A percentile compares a stretch with the other conserved stretches of the same genome.
Conservation (phyloP, 2,329 filamentous ascomycete species). For the Alternaria longipes region DNA sequence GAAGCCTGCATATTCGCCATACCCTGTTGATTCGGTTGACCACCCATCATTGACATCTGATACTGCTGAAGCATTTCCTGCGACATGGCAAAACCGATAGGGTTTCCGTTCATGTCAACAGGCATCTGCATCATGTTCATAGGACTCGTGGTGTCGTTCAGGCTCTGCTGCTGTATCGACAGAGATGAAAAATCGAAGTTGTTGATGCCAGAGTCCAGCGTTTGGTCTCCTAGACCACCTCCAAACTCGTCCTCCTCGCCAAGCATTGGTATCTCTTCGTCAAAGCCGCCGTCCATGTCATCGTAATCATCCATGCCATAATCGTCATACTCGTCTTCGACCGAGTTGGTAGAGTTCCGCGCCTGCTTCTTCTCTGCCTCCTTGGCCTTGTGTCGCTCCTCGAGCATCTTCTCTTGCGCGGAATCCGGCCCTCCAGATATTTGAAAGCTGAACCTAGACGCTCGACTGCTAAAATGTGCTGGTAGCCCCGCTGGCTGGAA, state of each 20-base stretch:
- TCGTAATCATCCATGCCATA: constrained; percentile 56
- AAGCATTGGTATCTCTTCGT: constrained; percentile 72
- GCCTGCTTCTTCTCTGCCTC: constrained; percentile 65
- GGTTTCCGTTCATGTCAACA: constrained; percentile 41
- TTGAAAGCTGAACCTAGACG: constrained; percentile 83
- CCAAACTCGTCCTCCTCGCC: constrained; percentile 47
- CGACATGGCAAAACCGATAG: constrained; percentile 47
- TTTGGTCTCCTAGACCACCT: constrained; percentile 36
- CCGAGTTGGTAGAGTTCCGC: constrained; percentile 46
- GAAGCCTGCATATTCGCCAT: neutral
- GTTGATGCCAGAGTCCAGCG: constrained; percentile 40
- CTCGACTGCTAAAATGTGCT: constrained; percentile 67
- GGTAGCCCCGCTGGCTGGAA: constrained; percentile 51
- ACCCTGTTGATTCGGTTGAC: neutral
- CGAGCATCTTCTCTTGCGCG: constrained; percentile 72
- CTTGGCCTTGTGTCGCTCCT: constrained; percentile 75
- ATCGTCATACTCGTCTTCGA: constrained; percentile 52
- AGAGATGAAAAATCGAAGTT: constrained; percentile 48
- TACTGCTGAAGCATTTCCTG: constrained; percentile 35
- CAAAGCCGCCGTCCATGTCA: constrained; percentile 66
- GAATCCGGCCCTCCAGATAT: constrained; percentile 76
- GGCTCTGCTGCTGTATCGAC: constrained; percentile 32
- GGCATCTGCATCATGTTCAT: constrained; percentile 39
- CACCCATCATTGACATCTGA: constrained; percentile 15
- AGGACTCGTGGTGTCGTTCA: constrained; percentile 19